These are phyloP conservation scores for Lactarius evosmus DNA, from an alignment of 768 basidiomycete genomes.

Conservation along the genomic window DNA sequence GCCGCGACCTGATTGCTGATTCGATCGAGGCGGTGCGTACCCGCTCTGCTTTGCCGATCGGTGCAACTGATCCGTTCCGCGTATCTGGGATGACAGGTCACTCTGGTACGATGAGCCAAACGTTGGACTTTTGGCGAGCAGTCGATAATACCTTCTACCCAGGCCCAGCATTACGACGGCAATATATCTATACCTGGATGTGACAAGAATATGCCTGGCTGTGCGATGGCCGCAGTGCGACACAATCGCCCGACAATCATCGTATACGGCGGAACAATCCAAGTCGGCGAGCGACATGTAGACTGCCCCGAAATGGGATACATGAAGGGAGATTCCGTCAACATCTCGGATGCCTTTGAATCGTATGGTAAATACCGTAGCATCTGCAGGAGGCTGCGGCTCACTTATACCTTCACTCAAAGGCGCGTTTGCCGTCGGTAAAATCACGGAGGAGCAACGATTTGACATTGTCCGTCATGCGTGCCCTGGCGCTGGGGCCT, in stretches of 20 bases:
- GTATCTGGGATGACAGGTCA: slow-evolving; percentile 41
- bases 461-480: slow-evolving; percentile 84
- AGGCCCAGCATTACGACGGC: slow-evolving; percentile 88
- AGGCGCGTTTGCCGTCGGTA: slow-evolving; percentile 76
- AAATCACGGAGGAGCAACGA: slow-evolving; percentile 75
- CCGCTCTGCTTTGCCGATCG: background rate
- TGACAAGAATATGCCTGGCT: slow-evolving; percentile 93
- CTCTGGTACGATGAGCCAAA: slow-evolving; percentile 42
- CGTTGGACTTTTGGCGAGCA: background rate
- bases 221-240: slow-evolving; percentile 79
- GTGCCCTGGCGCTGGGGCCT: slow-evolving; percentile 81
- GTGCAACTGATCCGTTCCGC: background rate
- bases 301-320: slow-evolving; percentile 80
- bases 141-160: background rate
- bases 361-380: slow-evolving; percentile 57
- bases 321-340: slow-evolving; percentile 76
- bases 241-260: slow-evolving; percentile 88
- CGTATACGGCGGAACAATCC: slow-evolving; percentile 82
- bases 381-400: background rate
- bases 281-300: slow-evolving; percentile 67
- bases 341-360: slow-evolving; percentile 83
- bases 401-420: background rate
- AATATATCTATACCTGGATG: slow-evolving; percentile 87
- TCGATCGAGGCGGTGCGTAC: slow-evolving; percentile 73
- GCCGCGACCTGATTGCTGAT: slow-evolving; percentile 86